These are phyloP conservation scores for Xylaria scruposa DNA, from an alignment of 495 filamentous ascomycete species.

Conservation along the genomic window DNA sequence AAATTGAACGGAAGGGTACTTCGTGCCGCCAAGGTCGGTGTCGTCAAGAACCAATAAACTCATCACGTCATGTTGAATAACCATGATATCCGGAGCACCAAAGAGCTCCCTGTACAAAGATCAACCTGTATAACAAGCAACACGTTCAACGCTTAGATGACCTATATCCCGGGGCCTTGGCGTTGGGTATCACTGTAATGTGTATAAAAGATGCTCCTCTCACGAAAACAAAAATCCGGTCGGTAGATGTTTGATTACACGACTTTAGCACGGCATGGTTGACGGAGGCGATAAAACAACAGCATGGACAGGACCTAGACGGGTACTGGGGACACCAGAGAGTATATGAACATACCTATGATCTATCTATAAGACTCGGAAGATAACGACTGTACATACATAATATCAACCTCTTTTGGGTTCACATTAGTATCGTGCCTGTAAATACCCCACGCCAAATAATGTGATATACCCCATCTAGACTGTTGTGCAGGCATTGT, in stretches of 20 bases:
- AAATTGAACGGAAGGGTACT: constrained; percentile 86
- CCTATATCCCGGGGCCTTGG: constrained; percentile 35
- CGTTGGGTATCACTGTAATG: constrained; percentile 39
- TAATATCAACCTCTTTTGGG: not conserved
- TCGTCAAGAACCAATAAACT: constrained; percentile 68
- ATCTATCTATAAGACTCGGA: constrained; percentile 10
- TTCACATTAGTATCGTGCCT: not conserved
- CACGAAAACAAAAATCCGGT: constrained; percentile 47
- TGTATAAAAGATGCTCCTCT: constrained; percentile 59
- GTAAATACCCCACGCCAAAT: not conserved
- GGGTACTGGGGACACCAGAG: constrained; percentile 26
- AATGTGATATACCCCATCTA: not conserved
- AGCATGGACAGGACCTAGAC: constrained; percentile 31
- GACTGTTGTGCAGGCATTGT: not conserved
- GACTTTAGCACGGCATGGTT: constrained; percentile 11
- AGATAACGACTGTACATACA: constrained; percentile 31
- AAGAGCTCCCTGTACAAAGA: constrained; percentile 34
- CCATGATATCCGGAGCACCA: constrained; percentile 14
- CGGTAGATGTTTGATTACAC: constrained; percentile 34
- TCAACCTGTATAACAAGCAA: constrained; percentile 37
- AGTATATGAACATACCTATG: constrained; percentile 13
- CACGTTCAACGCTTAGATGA: constrained; percentile 27
- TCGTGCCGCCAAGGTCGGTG: constrained; percentile 92
- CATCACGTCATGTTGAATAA: constrained; percentile 10
- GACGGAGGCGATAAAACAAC: constrained; percentile 17